Evolutionary conservation across 1,284 basidiomycete genomes (phyloP).

Genomic region (Uromyces viciae-fabae): DNA sequence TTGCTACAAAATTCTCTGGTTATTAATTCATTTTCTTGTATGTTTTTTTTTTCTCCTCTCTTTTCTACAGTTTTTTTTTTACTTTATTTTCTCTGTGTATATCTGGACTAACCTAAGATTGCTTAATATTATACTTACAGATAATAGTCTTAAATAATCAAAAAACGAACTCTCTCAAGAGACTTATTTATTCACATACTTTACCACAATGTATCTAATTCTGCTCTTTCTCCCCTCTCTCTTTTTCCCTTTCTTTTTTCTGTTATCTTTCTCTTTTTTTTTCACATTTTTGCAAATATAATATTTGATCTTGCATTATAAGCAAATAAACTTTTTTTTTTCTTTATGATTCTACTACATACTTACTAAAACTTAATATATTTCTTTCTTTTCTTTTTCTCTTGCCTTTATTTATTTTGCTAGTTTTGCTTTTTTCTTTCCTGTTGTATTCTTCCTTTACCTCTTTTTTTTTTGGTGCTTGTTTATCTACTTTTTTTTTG

Average conservation of each 20-base stretch:
- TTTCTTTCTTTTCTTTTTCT: not conserved
- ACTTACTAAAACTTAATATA: not conserved
- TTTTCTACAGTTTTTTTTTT: not conserved
- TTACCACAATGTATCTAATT: not conserved
- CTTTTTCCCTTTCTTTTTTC: not conserved
- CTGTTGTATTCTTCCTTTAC: not conserved
- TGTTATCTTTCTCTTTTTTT: not conserved
- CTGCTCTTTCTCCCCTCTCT: not conserved
- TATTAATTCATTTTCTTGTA: not conserved
- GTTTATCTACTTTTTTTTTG: not conserved
- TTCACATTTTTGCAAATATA: not conserved
- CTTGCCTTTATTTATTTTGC: not conserved
- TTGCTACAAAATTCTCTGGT: not conserved
- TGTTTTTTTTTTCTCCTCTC: not conserved
- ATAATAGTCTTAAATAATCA: not conserved
- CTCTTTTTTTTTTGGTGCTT: not conserved
- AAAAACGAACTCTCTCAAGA: not conserved
- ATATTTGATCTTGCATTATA: not conserved
- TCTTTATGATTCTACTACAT: not conserved
- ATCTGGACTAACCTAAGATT: not conserved
- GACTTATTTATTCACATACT: slow-evolving; percentile 34
- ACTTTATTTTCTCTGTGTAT: not conserved
- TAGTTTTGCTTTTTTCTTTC: not conserved
- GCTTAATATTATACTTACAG: not conserved
- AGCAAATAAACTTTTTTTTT: too few relatives aligned